phyloP scores from a whole-genome alignment of 2,329 filamentous ascomycete genomes.

The Chaetomium strumarium region DNA sequence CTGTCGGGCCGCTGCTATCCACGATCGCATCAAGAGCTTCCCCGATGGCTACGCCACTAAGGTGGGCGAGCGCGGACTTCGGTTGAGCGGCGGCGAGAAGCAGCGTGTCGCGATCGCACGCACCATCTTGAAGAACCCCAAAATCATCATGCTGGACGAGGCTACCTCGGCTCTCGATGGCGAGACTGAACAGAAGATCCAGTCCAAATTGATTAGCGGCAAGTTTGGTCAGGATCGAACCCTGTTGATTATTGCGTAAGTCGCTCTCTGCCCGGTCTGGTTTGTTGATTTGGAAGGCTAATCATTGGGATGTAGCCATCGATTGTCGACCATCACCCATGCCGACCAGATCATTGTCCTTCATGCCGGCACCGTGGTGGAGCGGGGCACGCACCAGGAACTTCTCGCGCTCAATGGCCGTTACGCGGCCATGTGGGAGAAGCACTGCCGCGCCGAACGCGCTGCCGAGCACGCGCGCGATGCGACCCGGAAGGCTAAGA shows the following conservation, averaged over 20 bases:
- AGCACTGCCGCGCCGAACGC: conserved; percentile 73
- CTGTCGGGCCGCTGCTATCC: conserved; percentile 48
- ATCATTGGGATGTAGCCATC: conserved; percentile 51
- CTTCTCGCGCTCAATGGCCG: conserved; percentile 64
- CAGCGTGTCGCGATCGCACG: conserved; percentile 57
- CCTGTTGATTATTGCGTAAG: conserved; percentile 88
- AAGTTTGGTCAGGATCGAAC: conserved; percentile 76
- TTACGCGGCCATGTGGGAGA: conserved; percentile 83
- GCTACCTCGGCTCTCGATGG: conserved; percentile 65
- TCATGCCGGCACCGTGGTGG: conserved; percentile 67
- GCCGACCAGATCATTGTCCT: conserved; percentile 81
- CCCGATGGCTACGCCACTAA: conserved; percentile 48
- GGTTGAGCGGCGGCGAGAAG: conserved; percentile 54
- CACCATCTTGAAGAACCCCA: conserved; percentile 62
- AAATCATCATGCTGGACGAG: conserved; percentile 65
- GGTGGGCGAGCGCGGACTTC: conserved; percentile 48
- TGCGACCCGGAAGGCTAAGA: conserved; percentile 38
- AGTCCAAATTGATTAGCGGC: conserved; percentile 60
- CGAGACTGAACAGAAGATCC: conserved; percentile 53
- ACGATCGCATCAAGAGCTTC: conserved; percentile 48
- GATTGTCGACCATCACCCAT: conserved; percentile 77
- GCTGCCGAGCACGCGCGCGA: conserved; percentile 55
- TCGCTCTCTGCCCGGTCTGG: conserved; percentile 19
- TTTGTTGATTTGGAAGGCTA: conserved; percentile 13
- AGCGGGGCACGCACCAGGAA: conserved; percentile 73